A percentile compares a stretch with the other conserved stretches of the same genome.
phyloP scores from a whole-genome alignment of 352 stramenopile genomes.

The Peronospora destructor region DNA sequence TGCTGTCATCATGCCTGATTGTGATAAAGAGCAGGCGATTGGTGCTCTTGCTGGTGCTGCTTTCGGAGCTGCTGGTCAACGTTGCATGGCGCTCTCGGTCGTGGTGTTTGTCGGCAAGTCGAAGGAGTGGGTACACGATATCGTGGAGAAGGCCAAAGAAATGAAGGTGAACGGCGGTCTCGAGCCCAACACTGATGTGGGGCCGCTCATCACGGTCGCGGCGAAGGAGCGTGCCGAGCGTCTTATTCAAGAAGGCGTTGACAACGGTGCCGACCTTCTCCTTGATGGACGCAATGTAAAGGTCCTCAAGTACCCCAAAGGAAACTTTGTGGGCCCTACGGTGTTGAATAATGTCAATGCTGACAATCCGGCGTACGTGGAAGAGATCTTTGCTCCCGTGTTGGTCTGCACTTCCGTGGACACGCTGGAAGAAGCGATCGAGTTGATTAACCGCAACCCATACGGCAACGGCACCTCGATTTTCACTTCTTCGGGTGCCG shows the following conservation, averaged over 20 bases:
- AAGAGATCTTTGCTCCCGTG: slow-evolving; percentile 98
- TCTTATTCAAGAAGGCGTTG: slow-evolving; percentile 86
- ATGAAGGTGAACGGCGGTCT: slow-evolving; percentile 89
- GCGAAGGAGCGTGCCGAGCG: slow-evolving; percentile 83
- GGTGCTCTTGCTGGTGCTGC: slow-evolving; percentile 86
- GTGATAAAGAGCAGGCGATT: slow-evolving; percentile 85
- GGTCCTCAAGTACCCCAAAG: slow-evolving; percentile 89
- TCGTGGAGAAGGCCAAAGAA: slow-evolving; percentile 85
- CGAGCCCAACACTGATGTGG: slow-evolving; percentile 61
- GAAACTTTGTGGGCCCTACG: slow-evolving; percentile 95
- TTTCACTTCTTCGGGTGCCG: slow-evolving; percentile 91
- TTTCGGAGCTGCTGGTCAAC: slow-evolving; percentile 95
- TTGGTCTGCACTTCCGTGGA: slow-evolving; percentile 87
- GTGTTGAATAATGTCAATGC: slow-evolving; percentile 80
- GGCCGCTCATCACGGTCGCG: slow-evolving; percentile 87
- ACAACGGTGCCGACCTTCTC: slow-evolving; percentile 85
- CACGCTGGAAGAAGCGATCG: slow-evolving; percentile 94
- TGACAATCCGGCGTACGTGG: slow-evolving; percentile 87
- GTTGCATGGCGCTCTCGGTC: slow-evolving; percentile 96
- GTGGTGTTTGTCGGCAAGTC: slow-evolving; percentile 93
- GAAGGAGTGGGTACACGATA: slow-evolving; percentile 89
- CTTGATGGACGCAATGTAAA: slow-evolving; percentile 89
- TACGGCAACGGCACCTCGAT: slow-evolving; percentile 97
- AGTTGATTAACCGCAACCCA: slow-evolving; percentile 92
- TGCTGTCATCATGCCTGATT: slow-evolving; percentile 93